Base-by-base conservation (phyloP, 1,139 yeast genomes). In the Diutina siamensis region DNA sequence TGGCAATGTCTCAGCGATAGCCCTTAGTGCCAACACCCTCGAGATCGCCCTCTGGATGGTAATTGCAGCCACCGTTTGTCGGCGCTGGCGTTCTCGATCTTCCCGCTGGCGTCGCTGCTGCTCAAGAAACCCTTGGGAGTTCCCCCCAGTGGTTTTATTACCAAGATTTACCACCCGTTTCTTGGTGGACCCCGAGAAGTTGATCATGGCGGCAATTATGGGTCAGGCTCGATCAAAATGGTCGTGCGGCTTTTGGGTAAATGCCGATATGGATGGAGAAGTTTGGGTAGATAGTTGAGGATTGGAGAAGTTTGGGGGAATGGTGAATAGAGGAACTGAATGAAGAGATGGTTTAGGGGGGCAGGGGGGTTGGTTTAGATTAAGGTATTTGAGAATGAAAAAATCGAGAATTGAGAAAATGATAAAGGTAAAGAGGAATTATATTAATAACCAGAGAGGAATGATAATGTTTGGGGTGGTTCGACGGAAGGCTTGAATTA, bases 131-230 rank as follows among this genome's bases (percentile, higher is more conserved):
- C 42, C 31, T 12, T 8, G 32, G 13, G 28, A 25, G n/a, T 15
- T 17, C 17, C 31, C 31, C 2, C 42, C 42, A 7, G 32, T 38
- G 64, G 38, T 60, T 40, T 64, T 55, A 48, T 83, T 83, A 3
- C 96, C 94, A 44, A 88, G 67, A 58, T 89, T 88, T 51, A 89
- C 82, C 36, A 72, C 75, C 48, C 96, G 67, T 52, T 76, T 73
- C 52, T 69, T 71, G 4, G 72, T 72, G 48, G 74, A 75, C 2
- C 94, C 94, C 3, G 80, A 78, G 62, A 83, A 83, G 62, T 82
- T 80, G 44, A 73, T 50, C 76, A 71, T 71, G 15, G 34, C 10
- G 7, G 28, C 9, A 7, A 10, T 7, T 10, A 31, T 38, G 21
- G 25, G 17, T n/a, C 19, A 33, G 35, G 15, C n/a, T n/a, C n/a